These are phyloP conservation scores for Rhizophagus sp. DNA, from an alignment of 192 early-diverging fungal species.

Conservation along the genomic window DNA sequence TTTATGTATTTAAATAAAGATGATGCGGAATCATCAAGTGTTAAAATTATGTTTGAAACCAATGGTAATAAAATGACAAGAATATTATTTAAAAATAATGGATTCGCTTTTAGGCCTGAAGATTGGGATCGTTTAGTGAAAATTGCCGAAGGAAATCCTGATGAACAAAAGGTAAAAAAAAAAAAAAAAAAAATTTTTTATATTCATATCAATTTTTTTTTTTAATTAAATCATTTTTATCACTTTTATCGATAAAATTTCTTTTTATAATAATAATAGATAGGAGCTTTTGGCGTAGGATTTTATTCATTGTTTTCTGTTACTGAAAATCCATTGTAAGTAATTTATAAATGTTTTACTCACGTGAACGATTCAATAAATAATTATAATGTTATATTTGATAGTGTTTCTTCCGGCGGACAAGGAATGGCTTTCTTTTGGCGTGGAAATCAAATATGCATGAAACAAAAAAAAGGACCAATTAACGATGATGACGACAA, in stretches of 20 bases:
- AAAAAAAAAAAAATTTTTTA: not conserved
- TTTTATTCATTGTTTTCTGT: slow-evolving; percentile 91
- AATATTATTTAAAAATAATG: slow-evolving; percentile 80
- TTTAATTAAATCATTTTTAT: too few species aligned
- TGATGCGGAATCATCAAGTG: slow-evolving; percentile 65
- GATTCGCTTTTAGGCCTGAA: slow-evolving; percentile 72
- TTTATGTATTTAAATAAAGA: slow-evolving; percentile 48
- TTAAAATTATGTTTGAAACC: slow-evolving; percentile 62
- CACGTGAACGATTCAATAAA: not conserved
- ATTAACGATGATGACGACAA: slow-evolving; percentile 34
- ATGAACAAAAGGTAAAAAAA: slow-evolving; percentile 50
- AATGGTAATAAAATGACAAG: slow-evolving; percentile 36
- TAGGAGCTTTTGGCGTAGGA: slow-evolving; percentile 79
- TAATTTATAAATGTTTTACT: not conserved
- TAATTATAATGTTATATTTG: not conserved
- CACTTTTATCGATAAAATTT: too few species aligned
- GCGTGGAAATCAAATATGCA: slow-evolving; percentile 84
- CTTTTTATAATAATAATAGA: slow-evolving; percentile 34
- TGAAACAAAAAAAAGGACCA: slow-evolving; percentile 65
- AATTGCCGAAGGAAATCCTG: slow-evolving; percentile 95
- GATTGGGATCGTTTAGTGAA: slow-evolving; percentile 83
- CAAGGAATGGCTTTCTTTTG: slow-evolving; percentile 88
- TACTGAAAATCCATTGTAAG: slow-evolving; percentile 84
- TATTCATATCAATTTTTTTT: too few species aligned
- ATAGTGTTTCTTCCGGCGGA: slow-evolving; percentile 65